phyloP scores from a whole-genome alignment of 495 filamentous ascomycete species.

The Trichoderma virens region DNA sequence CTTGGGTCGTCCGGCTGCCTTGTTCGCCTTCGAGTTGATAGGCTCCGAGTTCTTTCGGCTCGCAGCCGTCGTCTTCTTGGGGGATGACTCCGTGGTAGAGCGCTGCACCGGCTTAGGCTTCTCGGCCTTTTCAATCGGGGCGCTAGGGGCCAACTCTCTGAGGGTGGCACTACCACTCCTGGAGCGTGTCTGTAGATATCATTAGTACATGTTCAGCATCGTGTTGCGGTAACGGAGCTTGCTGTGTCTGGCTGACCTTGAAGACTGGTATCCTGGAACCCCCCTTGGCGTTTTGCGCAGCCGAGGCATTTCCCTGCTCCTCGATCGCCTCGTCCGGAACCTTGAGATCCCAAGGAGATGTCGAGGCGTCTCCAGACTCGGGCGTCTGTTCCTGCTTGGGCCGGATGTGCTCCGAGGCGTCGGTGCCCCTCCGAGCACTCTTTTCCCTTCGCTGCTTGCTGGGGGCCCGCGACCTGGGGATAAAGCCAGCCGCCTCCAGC shows the following conservation, averaged over 20 bases:
- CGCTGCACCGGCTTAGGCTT: slow-evolving; percentile 42
- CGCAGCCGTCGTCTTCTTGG: slow-evolving; percentile 31
- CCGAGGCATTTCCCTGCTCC: slow-evolving; percentile 47
- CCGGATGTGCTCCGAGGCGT: slow-evolving; percentile 20
- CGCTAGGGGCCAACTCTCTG: slow-evolving; percentile 33
- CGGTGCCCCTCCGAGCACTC: slow-evolving; percentile 45
- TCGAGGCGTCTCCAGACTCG: slow-evolving; percentile 17
- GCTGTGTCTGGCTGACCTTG: slow-evolving; percentile 65
- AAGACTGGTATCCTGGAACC: slow-evolving; percentile 77
- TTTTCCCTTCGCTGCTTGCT: slow-evolving; percentile 48
- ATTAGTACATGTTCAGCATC: slow-evolving; percentile 60
- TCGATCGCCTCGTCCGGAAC: slow-evolving; percentile 73
- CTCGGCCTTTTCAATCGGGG: slow-evolving; percentile 38
- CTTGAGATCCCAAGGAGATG: slow-evolving; percentile 59
- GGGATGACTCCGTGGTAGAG: slow-evolving; percentile 34
- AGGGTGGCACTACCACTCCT: slow-evolving; percentile 64
- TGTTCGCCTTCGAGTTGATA: slow-evolving; percentile 30
- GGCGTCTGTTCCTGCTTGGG: slow-evolving; percentile 26
- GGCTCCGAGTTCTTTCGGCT: slow-evolving; percentile 34
- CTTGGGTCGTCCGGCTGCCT: slow-evolving; percentile 46
- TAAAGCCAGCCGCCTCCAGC: slow-evolving; percentile 72
- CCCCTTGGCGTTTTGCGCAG: slow-evolving; percentile 29
- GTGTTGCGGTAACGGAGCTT: slow-evolving; percentile 57
- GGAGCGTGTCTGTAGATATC: slow-evolving; percentile 51
- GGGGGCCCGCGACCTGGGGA: slow-evolving; percentile 52